A percentile compares a stretch with the other conserved stretches of the same genome.
Conservation (phyloP, 2,329 filamentous ascomycete species). For the Neonectria faginata region DNA sequence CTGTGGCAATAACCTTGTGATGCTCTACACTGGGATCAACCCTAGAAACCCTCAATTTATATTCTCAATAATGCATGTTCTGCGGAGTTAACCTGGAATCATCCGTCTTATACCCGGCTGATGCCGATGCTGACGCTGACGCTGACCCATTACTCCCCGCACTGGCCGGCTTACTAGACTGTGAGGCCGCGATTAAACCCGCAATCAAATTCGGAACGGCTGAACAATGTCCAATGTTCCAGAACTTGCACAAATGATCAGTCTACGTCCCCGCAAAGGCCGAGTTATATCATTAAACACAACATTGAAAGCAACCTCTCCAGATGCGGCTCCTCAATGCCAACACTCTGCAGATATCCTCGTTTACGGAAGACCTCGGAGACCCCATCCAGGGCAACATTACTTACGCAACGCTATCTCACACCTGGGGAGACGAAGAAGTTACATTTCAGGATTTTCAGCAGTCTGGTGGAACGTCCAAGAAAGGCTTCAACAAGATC, state of each 20-base stretch:
- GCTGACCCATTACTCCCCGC: too few species aligned
- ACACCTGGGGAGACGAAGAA: slow-evolving; percentile 14
- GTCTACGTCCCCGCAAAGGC: too few species aligned
- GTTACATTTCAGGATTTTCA: slow-evolving; percentile 10
- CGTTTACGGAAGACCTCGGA: neutral
- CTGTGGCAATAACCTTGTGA: too few species aligned
- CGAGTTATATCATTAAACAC: neutral
- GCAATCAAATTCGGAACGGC: neutral
- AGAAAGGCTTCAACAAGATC: slow-evolving; percentile 9
- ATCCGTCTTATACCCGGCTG: too few species aligned
- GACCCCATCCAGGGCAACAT: neutral
- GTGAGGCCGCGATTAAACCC: neutral
- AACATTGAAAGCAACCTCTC: neutral
- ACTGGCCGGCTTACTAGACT: neutral
- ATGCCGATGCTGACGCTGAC: too few species aligned
- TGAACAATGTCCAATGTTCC: too few species aligned
- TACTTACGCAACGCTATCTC: slow-evolving; percentile 12
- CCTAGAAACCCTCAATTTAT: too few species aligned
- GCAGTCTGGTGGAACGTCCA: neutral
- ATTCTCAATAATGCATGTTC: too few species aligned
- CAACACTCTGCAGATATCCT: neutral
- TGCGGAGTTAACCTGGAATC: too few species aligned
- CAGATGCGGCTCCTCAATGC: neutral
- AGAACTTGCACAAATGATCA: too few species aligned
- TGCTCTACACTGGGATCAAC: too few species aligned